Base-by-base conservation (phyloP, 1,139 yeast genomes). In the Saccharomycopsis hybrid region DNA sequence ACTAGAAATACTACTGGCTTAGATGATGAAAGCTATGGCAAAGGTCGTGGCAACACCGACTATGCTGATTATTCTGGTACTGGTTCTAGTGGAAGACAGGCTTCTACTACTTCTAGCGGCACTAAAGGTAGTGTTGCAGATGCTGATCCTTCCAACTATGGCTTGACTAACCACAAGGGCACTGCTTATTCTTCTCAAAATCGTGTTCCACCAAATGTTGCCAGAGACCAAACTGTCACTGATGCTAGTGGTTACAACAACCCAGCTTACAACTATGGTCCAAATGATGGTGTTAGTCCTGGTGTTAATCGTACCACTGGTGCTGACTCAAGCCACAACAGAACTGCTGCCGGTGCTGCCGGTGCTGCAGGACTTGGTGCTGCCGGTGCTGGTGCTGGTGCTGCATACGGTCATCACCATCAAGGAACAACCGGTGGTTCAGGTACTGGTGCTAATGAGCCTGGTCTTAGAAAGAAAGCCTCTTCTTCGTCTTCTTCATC, bases 81-180 rank as follows among this genome's bases (percentile, higher is more conserved):
- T 36, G 39, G 39, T 7, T 5, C n/a, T 9, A 5, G 5, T 36
- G 39, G 24, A 5, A 24, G 18, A 5, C 18, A 5, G n/a, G 39
- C 39, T 9, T 5, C n/a, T 9, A 5, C n/a, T 36, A n/a, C 39
- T 36, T 9, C 13, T n/a, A 13, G 5, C 24, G 39, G 39, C 5
- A 13, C 18, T 9, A 31, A 5, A 7, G 33, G 33, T 7, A 9
- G 9, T 9, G 40, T n/a, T n/a, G 43, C 30, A 5, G 29, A n/a
- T 28, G 5, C 9, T 18, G 25, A 40, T n/a, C 18, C 43, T 7
- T 13, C 43, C 4, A 24, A 40, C 30, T 40, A 40, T 28, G 43
- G 43, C n/a, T 40, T 40, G 29, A 40, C 43, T 28, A 40, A 40
- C 43, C 8, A 40, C 43, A 28, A 5, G 30, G 43, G 43, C 43